A percentile compares a stretch with the other conserved stretches of the same genome.
Evolutionary conservation across 345 rosid genomes (phyloP).

Genomic region (Anastatica hierochuntica): DNA sequence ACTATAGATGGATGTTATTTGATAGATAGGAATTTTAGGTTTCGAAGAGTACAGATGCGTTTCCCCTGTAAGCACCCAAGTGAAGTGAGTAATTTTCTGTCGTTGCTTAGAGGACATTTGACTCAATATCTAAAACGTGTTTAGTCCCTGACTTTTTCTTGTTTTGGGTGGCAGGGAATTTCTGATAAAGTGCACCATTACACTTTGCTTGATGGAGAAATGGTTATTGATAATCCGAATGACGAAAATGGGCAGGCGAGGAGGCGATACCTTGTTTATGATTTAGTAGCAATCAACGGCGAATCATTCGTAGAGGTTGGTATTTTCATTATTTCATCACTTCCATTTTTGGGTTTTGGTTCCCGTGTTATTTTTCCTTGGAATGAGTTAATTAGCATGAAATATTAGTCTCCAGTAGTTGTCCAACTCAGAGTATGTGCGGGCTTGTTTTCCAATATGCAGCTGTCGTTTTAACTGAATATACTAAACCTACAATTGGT

Average conservation of each 20-base stretch:
- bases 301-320: constrained; percentile 72
- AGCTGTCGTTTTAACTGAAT: background rate
- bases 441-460: background rate
- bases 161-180: constrained; percentile 39
- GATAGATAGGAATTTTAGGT: constrained; percentile 73
- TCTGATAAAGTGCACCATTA: constrained; percentile 64
- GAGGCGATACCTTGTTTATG: constrained; percentile 96
- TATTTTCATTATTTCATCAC: background rate
- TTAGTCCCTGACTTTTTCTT: background rate
- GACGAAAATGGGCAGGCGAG: constrained; percentile 59
- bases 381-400: background rate
- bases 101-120: background rate
- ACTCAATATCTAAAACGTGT: background rate
- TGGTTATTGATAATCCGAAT: constrained; percentile 74
- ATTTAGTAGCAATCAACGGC: constrained; percentile 73
- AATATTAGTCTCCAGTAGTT: constrained; percentile 1
- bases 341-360: background rate
- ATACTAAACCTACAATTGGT: background rate
- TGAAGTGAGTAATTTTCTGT: constrained; percentile 41
- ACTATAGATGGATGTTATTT: constrained; percentile 87
- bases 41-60: constrained; percentile 93
- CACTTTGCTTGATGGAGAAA: constrained; percentile 96
- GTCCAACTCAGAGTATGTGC: background rate
- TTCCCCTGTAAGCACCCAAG: constrained; percentile 56
- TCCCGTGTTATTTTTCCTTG: background rate